phyloP scores from a whole-genome alignment of 306 rosid genomes.

The Comarum palustre region DNA sequence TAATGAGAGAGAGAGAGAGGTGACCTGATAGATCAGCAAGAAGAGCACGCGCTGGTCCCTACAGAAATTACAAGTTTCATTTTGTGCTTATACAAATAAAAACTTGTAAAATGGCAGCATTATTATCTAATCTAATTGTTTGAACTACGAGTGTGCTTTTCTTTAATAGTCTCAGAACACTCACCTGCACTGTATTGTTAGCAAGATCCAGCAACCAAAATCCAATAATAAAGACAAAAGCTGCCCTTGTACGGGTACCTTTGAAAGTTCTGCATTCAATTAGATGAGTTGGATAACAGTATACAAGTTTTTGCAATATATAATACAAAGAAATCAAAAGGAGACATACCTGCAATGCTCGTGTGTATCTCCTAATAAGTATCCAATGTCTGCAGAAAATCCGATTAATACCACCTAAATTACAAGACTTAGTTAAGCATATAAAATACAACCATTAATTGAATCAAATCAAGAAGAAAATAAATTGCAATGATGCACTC shows the following conservation, averaged over 20 bases:
- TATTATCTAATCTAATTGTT: not conserved
- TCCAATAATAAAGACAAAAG: conserved; percentile 79
- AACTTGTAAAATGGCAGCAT: not conserved
- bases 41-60: conserved; percentile 99
- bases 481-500: conserved; percentile 38
- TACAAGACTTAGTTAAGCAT: conserved; percentile 48
- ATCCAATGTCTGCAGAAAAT: conserved; percentile 97
- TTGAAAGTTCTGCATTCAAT: conserved; percentile 61
- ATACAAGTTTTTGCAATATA: conserved; percentile 5
- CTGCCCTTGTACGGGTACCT: conserved; percentile 92
- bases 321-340: conserved; percentile 30
- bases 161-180: conserved; percentile 26
- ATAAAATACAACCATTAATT: conserved; percentile 11
- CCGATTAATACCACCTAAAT: conserved; percentile 86
- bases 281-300: conserved; percentile 27
- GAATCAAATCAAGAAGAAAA: not conserved
- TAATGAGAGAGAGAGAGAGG: conserved; percentile 6
- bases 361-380: conserved; percentile 72
- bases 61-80: conserved; percentile 26
- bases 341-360: conserved; percentile 88
- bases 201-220: conserved; percentile 99
- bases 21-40: conserved; percentile 93
- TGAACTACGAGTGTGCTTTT: not conserved
- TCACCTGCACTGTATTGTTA: conserved; percentile 94
- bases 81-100: conserved; percentile 15